A percentile compares a stretch with the other conserved stretches of the same genome.
phyloP scores from a whole-genome alignment of 1,284 basidiomycete species.

The Coniferiporia weirii region DNA sequence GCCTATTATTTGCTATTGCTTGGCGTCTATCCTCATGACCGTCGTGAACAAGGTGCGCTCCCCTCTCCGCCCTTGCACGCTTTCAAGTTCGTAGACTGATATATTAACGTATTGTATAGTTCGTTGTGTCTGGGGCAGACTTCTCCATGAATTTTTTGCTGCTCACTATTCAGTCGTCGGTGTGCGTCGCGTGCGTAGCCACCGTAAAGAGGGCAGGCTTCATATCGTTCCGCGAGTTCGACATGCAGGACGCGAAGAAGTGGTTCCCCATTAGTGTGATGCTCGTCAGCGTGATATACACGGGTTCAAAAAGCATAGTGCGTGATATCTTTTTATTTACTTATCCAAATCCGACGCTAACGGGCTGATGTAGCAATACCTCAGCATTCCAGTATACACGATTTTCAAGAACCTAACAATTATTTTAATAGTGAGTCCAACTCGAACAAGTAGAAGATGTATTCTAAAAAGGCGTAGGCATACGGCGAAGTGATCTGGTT shows the following conservation, averaged over 20 bases:
- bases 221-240: constrained; percentile 87
- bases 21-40: constrained; percentile 96
- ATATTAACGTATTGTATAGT: constrained; percentile 43
- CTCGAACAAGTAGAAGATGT: neutral
- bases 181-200: constrained; percentile 78
- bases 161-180: constrained; percentile 85
- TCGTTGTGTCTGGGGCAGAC: constrained; percentile 87
- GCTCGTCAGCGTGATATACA: constrained; percentile 95
- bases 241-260: constrained; percentile 77
- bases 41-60: constrained; percentile 87
- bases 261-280: constrained; percentile 96
- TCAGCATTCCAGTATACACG: constrained; percentile 91
- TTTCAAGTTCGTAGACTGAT: neutral
- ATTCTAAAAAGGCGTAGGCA: constrained; percentile 47
- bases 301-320: constrained; percentile 94
- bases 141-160: constrained; percentile 99
- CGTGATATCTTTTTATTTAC: constrained; percentile 26
- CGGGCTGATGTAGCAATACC: constrained; percentile 64
- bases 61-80: neutral
- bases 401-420: constrained; percentile 99
- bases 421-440: constrained; percentile 80
- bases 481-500: constrained; percentile 99
- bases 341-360: neutral
- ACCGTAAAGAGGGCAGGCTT: constrained; percentile 74
- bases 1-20: constrained; percentile 87